Conservation (phyloP, 1,284 basidiomycete species). For the Tylopilus orsonianus region DNA sequence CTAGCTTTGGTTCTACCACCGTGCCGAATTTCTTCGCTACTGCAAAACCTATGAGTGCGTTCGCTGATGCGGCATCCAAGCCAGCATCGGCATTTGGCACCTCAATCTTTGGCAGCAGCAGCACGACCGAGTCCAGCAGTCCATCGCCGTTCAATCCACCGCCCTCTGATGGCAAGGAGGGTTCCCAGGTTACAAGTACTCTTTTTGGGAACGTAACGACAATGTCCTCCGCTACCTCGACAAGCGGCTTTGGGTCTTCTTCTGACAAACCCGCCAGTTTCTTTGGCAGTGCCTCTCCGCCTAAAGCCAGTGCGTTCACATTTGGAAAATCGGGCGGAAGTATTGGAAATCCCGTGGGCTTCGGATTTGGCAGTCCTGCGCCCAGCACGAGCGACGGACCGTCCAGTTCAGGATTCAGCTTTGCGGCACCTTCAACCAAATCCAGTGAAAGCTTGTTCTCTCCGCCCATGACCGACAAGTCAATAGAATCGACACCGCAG, state of each 20-base stretch:
- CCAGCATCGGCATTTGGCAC: constrained; percentile 27
- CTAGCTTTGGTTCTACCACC: constrained; percentile 19
- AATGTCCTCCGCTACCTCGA: constrained; percentile 13
- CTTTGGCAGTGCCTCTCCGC: constrained; percentile 34
- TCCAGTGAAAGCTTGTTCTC: constrained; percentile 29
- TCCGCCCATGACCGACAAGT: constrained; percentile 31
- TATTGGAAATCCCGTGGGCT: constrained; percentile 60
- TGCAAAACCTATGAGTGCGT: constrained; percentile 19
- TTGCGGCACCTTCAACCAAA: constrained; percentile 30
- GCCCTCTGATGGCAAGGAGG: constrained; percentile 15
- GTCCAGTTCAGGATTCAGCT: constrained; percentile 25
- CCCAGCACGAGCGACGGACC: constrained; percentile 32
- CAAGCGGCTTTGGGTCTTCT: constrained; percentile 21
- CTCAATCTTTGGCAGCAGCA: constrained; percentile 27
- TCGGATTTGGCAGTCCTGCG: constrained; percentile 49
- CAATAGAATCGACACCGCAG: constrained; percentile 37
- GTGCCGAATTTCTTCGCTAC: constrained; percentile 27
- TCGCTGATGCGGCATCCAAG: constrained; percentile 23
- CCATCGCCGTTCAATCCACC: constrained; percentile 10
- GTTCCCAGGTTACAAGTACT: constrained; percentile 10
- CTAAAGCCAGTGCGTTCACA: constrained; percentile 25
- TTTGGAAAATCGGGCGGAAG: constrained; percentile 42
- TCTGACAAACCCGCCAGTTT: constrained; percentile 29
- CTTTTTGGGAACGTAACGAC: constrained; percentile 23
- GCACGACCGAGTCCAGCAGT: constrained; percentile 17